phyloP scores from a whole-genome alignment of 2,329 filamentous ascomycete genomes.

The Lizonia empirigonia region DNA sequence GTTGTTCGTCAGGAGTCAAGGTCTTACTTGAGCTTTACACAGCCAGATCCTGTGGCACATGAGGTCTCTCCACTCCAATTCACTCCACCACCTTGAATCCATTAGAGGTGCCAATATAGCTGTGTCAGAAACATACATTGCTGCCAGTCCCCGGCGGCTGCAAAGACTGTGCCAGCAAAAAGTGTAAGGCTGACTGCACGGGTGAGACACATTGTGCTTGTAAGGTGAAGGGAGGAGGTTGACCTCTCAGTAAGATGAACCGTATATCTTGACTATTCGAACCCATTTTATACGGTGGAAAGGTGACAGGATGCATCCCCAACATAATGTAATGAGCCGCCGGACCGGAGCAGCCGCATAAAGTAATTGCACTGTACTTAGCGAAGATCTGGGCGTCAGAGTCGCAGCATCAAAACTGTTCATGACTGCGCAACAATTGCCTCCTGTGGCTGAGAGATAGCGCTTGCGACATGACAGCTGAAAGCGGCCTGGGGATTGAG shows the following conservation, averaged over 20 bases:
- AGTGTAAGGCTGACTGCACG: constrained; percentile 26
- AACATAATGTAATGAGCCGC: not conserved
- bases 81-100: constrained; percentile 34
- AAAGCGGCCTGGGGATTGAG: not conserved
- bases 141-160: constrained; percentile 39
- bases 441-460: too few species aligned
- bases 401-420: not conserved
- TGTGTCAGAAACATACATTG: constrained; percentile 34
- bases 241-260: not conserved
- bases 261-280: not conserved
- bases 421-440: not conserved
- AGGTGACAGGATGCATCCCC: not conserved
- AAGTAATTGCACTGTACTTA: constrained; percentile 17
- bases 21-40: constrained; percentile 40
- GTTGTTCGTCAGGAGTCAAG: too few species aligned
- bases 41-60: constrained; percentile 35
- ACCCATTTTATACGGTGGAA: constrained; percentile 2
- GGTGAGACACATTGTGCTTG: constrained; percentile 30
- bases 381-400: not conserved
- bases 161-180: constrained; percentile 31
- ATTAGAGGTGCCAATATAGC: not conserved
- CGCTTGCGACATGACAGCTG: not conserved
- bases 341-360: constrained; percentile 14
- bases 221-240: not conserved
- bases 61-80: constrained; percentile 34